Base-by-base conservation (phyloP, 352 stramenopile species). In the Pythium phragmiticola region DNA sequence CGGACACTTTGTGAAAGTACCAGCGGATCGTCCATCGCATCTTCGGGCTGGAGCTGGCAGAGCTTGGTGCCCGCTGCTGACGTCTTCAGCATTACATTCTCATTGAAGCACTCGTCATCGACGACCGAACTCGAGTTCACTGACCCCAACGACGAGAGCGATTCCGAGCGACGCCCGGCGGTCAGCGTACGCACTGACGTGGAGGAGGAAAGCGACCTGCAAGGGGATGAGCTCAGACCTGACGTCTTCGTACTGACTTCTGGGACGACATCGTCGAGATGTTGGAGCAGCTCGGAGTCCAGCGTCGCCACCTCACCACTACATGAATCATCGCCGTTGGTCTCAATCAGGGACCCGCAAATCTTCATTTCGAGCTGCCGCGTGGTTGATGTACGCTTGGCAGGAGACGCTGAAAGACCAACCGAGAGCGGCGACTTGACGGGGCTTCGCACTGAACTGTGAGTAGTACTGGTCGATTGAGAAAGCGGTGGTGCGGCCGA, bases 301-400 rank as follows among this genome's bases (percentile, higher is more conserved):
- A 51, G 21, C 23, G 26, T 26, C 7, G 54, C 37, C 12, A 30
- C 21, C 14, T 28, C 42, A 7, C 39, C 47, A 21, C 23, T 36
- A 36, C 2, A 16, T 13, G 8, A 9, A 26, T 21, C 13, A 8
- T 28, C 41, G 11, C 1, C 12, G 11, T 13, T 14, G 5, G 30
- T 3, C 9, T 73, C 60, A 12, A 41, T 36, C 2, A 63, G 7
- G 4, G 66, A 65, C 2, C 66, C 56, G n/a, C 66, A 69, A 23
- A 73, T 73, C 9, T 62, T 56, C 66, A 73, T 73, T 56, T 73
- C 66, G 16, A 73, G 37, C 43, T 73, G 60, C 14, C 66, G 28
- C n/a, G 51, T 73, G 17, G 52, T 63, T 3, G 66, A 65, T 2
- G 42, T 34, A 3, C 66, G 54, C 28, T 63, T 69, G 13, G 36